A percentile compares a stretch with the other conserved stretches of the same genome.
phyloP scores from a whole-genome alignment of 257 asterid genomes.

The Solanum chmielewskii region DNA sequence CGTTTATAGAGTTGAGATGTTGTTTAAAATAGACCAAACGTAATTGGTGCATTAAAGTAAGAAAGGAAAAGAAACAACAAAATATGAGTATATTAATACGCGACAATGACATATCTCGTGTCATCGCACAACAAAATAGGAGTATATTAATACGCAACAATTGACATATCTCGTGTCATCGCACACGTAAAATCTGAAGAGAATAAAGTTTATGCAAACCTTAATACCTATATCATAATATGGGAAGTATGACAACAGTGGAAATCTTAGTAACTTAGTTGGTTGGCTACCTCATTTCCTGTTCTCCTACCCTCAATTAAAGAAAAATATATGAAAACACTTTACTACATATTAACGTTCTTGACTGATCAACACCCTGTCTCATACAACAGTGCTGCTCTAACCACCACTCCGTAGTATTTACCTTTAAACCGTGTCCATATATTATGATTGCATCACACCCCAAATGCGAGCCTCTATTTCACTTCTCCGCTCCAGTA shows the following conservation, averaged over 20 bases:
- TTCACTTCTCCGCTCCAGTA: neutral
- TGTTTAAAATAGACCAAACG: neutral
- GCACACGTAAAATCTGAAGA: neutral
- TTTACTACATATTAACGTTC: neutral
- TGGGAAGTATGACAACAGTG: neutral
- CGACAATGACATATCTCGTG: no score
- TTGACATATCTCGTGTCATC: no score
- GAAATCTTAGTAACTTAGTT: no score
- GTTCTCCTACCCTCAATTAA: no score
- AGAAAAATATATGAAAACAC: neutral
- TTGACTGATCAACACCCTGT: neutral
- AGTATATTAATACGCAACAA: neutral
- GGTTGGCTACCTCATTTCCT: no score
- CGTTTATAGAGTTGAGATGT: no score
- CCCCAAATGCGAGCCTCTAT: neutral
- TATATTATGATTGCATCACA: neutral
- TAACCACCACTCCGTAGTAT: neutral
- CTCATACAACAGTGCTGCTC: neutral
- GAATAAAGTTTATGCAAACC: neutral
- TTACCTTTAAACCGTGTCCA: neutral
- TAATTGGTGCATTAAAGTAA: neutral
- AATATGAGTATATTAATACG: neutral
- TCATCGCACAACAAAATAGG: neutral
- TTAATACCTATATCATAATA: neutral
- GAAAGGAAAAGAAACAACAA: neutral